These are phyloP conservation scores for Myriosclerotinia scirpicola DNA, from an alignment of 2,329 filamentous ascomycete species.

Conservation along the genomic window DNA sequence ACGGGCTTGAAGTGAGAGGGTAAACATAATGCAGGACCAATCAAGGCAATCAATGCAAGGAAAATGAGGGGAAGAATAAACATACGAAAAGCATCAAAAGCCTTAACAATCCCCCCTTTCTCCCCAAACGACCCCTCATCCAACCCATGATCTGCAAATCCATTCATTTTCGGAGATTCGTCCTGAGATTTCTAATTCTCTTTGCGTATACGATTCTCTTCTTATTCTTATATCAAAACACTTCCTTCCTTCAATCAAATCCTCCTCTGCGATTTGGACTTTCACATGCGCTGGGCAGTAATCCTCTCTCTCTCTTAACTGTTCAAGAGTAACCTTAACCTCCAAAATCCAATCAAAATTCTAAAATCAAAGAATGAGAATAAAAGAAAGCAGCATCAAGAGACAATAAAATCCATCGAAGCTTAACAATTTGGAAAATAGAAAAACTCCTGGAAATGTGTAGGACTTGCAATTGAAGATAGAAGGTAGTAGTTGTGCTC, in stretches of 20 bases:
- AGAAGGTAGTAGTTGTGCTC: background rate
- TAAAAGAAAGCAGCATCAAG: background rate
- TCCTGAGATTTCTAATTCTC: background rate
- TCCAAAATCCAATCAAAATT: background rate
- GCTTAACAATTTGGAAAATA: background rate
- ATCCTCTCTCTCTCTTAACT: too few species aligned
- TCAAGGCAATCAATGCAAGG: background rate
- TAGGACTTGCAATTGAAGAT: too few species aligned
- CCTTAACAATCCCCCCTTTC: conserved; percentile 69
- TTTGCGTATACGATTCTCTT: background rate
- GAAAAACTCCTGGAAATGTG: too few species aligned
- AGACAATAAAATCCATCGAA: background rate
- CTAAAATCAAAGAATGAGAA: background rate
- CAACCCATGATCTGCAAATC: conserved; percentile 67
- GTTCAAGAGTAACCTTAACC: background rate
- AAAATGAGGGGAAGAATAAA: conserved; percentile 32
- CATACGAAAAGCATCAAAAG: conserved; percentile 97
- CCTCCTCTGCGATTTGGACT: background rate
- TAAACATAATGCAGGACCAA: background rate
- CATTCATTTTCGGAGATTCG: conserved; percentile 59
- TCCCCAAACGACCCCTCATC: conserved; percentile 80
- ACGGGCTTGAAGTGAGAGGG: background rate
- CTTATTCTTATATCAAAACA: background rate
- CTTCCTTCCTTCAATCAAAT: background rate
- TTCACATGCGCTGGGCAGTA: background rate